Evolutionary conservation across 2,329 filamentous ascomycete species (phyloP).

Genomic region (Paecilomyces niveus): DNA sequence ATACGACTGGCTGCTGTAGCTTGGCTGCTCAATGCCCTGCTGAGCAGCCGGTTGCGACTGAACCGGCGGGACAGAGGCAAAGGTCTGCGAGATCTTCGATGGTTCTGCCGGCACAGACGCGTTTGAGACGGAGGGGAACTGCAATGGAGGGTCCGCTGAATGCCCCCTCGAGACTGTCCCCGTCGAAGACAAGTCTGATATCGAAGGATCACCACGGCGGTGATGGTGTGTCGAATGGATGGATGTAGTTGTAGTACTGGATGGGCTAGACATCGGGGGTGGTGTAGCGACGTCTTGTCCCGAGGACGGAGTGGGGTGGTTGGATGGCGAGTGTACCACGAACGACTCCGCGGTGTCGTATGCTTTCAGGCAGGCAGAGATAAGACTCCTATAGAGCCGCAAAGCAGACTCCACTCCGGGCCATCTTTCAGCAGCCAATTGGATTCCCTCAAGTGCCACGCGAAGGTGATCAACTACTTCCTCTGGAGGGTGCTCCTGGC

Average conservation of each 20-base stretch:
- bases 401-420: conserved; percentile 80
- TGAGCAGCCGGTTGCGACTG: conserved; percentile 9
- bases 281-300: conserved; percentile 32
- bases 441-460: conserved; percentile 69
- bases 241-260: conserved; percentile 30
- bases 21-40: conserved; percentile 1
- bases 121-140: conserved; percentile 15
- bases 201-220: conserved; percentile 19
- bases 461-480: conserved; percentile 71
- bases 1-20: conserved; percentile 15
- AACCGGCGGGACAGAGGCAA: conserved; percentile 6
- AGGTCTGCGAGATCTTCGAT: conserved; percentile 12
- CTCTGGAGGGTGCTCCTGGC: conserved; percentile 62
- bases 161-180: conserved; percentile 27
- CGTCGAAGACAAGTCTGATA: conserved; percentile 12
- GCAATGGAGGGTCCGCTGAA: conserved; percentile 23
- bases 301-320: conserved; percentile 33
- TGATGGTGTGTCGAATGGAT: conserved; percentile 24
- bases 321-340: conserved; percentile 43
- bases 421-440: conserved; percentile 79
- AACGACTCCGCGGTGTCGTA: conserved; percentile 60
- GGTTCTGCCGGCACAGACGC: conserved; percentile 13
- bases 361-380: conserved; percentile 77
- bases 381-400: conserved; percentile 78
- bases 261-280: conserved; percentile 34